Evolutionary conservation across 164 flowering plant species (phyloP), one percentile per base, ranked within the genome.

Genomic region (Hamamelis virginiana): DNA sequence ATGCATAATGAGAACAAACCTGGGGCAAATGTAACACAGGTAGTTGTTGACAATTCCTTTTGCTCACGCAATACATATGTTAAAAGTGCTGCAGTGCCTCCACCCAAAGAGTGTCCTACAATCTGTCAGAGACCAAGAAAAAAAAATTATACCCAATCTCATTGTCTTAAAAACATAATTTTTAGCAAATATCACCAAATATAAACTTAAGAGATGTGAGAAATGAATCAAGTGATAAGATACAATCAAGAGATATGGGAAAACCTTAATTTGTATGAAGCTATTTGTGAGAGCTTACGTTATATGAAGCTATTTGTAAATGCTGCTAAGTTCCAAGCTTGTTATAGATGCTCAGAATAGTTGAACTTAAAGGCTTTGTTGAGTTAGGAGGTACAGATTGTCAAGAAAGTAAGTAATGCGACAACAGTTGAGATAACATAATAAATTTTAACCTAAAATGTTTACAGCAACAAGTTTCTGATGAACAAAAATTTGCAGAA

Each of bases 31-130:
- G 98, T 77, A 64, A 93, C 91, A 80, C 98, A 92, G 8, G 92
- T 88, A 59, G 92, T 69, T 38, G 80, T 81, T 43, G 96, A 86
- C 44, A 93, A 79, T 73, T 89, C 98, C 77, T 87, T 77, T 74
- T 81, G 87, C 82, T 95, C 99, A 61, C 97, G 86, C 77, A 95
- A 68, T 27, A 86, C 82, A 78, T 87, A 95, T 16, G 99, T 90
- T 58, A 95, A 76, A 76, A 95, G 87, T 50, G 99, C 97, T 41
- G 98, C 99, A 65, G 99, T 93, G 26, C 99, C 98, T 70, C 99
- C 99, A 71, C 99, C 99, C 81, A 95, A 81, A 59, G 99, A 95
- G 74, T 95, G 99, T 38, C 98, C 99, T 27, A 95, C 91, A 75
- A 92, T 83, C 99, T 95, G 79, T 21, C 58, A 63, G 18, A 65